Percentiles rank a stretch among this genome's conserved stretches.
phyloP scores from a whole-genome alignment of 2,329 filamentous ascomycete species.

The Pyricularia sp. region DNA sequence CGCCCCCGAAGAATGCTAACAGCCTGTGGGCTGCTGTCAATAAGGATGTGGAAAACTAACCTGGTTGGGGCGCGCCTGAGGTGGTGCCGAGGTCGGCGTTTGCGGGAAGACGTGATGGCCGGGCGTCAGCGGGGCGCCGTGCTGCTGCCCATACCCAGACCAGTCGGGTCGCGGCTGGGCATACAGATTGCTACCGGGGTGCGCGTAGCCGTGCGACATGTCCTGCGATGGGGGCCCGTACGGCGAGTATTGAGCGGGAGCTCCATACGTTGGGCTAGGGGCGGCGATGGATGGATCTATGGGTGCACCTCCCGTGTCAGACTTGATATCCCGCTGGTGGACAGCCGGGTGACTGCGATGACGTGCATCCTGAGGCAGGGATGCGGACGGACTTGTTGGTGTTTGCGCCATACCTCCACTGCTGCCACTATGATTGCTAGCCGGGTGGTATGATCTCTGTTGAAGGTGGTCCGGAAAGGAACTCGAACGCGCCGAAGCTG shows the following conservation, averaged over 20 bases:
- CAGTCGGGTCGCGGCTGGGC: conserved; percentile 66
- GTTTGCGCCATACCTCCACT: conserved; percentile 90
- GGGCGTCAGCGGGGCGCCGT: conserved; percentile 37
- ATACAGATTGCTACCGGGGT: conserved; percentile 54
- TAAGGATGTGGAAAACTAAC: conserved; percentile 31
- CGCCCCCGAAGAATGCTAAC: not conserved
- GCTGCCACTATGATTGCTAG: conserved; percentile 64
- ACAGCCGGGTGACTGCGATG: conserved; percentile 28
- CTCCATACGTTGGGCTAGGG: conserved; percentile 76
- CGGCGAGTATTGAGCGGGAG: conserved; percentile 74
- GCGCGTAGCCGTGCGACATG: conserved; percentile 70
- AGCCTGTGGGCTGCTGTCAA: not conserved
- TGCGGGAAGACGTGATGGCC: conserved; percentile 46
- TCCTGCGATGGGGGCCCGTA: conserved; percentile 77
- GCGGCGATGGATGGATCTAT: conserved; percentile 98
- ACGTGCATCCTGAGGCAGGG: conserved; percentile 59
- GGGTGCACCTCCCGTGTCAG: conserved; percentile 94
- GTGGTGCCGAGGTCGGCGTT: conserved; percentile 44
- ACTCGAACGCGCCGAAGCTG: conserved; percentile 65
- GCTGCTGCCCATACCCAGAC: conserved; percentile 54
- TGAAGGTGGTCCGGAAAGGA: conserved; percentile 83
- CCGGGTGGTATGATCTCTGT: conserved; percentile 66
- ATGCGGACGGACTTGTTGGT: conserved; percentile 93
- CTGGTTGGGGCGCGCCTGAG: conserved; percentile 48
- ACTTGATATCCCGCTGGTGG: conserved; percentile 44